These are phyloP conservation scores for Aegilops bicornis DNA, from an alignment of 176 grass and related monocot genomes.

Conservation along the genomic window DNA sequence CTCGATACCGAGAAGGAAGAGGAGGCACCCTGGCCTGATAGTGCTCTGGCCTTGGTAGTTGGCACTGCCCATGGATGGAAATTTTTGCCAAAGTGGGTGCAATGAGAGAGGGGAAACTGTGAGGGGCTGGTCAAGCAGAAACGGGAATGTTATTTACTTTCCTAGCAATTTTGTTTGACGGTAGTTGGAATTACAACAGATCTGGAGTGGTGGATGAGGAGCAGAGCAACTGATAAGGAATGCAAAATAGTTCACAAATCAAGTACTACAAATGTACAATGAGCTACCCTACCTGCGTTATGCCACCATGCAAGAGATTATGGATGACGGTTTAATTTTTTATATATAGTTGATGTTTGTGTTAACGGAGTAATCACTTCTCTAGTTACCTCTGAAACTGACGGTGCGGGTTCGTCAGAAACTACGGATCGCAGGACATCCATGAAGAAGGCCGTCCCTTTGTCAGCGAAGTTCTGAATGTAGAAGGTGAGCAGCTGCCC, in stretches of 20 bases:
- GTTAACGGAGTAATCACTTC: background rate
- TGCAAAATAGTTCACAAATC: slow-evolving; percentile 1
- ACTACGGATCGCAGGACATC: slow-evolving; percentile 48
- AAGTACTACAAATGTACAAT: too few relatives aligned
- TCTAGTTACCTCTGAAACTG: slow-evolving; percentile 30
- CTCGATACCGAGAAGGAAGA: background rate
- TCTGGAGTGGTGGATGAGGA: background rate
- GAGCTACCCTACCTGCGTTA: background rate
- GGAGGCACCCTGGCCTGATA: background rate
- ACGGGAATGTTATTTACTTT: background rate
- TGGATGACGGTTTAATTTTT: background rate
- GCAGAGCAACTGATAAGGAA: background rate
- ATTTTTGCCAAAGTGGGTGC: background rate
- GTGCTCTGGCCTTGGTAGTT: background rate
- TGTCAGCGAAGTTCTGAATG: slow-evolving; percentile 68
- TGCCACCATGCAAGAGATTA: background rate
- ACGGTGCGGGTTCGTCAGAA: slow-evolving; percentile 26
- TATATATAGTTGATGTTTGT: too few relatives aligned
- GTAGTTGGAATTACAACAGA: background rate
- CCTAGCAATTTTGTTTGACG: background rate
- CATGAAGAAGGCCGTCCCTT: slow-evolving; percentile 56
- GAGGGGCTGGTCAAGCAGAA: background rate
- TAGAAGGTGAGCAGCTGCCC: slow-evolving; percentile 62
- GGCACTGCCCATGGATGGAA: background rate
- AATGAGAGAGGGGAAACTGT: background rate